A percentile compares a stretch with the other conserved stretches of the same genome.
phyloP scores from a whole-genome alignment of 768 basidiomycete species.

The Rhizopogon vesiculosus region DNA sequence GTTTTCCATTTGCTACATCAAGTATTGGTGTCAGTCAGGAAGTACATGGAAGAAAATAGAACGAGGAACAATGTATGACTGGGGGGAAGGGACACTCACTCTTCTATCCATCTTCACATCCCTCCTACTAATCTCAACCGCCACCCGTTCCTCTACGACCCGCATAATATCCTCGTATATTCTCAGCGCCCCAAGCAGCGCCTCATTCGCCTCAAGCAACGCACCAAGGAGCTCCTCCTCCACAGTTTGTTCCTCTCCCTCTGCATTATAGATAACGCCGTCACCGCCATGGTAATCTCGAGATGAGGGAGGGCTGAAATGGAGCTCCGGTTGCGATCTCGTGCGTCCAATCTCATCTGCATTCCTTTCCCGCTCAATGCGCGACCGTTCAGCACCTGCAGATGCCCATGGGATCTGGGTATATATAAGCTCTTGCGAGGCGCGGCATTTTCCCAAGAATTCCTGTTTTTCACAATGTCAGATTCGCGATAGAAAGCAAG shows the following conservation, averaged over 20 bases:
- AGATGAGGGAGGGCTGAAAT: not conserved
- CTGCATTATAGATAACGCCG: conserved; percentile 14
- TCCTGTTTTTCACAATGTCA: conserved; percentile 46
- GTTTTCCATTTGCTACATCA: conserved; percentile 18
- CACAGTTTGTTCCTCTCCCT: conserved; percentile 44
- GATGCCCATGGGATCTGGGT: conserved; percentile 92
- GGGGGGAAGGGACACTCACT: conserved; percentile 36
- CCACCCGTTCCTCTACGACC: conserved; percentile 49
- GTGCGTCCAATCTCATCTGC: conserved; percentile 10
- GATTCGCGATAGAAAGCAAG: not conserved
- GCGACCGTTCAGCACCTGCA: conserved; percentile 72
- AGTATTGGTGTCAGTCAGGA: not conserved
- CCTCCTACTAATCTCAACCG: conserved; percentile 65
- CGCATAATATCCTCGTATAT: conserved; percentile 77
- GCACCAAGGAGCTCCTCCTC: conserved; percentile 76
- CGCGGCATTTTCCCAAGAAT: conserved; percentile 72
- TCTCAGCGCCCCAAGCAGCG: conserved; percentile 60
- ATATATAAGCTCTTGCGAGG: conserved; percentile 79
- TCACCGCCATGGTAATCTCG: conserved; percentile 14
- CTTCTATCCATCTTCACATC: conserved; percentile 63
- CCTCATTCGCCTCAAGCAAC: conserved; percentile 69
- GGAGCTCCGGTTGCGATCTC: conserved; percentile 9
- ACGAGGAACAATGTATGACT: not conserved
- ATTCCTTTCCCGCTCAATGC: conserved; percentile 29
- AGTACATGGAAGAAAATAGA: not conserved